phyloP scores from a whole-genome alignment of 75 land plant genomes.

The Picea sitchensis region DNA sequence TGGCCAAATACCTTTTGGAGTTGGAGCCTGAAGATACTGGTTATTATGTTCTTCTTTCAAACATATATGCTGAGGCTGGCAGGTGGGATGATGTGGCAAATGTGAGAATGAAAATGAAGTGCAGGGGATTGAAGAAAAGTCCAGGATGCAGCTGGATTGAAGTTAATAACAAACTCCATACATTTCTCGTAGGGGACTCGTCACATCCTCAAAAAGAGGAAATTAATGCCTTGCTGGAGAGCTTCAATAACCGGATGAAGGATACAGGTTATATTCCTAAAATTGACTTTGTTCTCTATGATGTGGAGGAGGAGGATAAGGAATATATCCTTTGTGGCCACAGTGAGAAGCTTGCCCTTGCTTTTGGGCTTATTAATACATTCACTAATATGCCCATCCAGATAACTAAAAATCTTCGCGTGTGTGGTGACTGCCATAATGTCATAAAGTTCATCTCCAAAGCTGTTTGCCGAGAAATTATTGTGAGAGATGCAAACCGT shows the following conservation, averaged over 20 bases:
- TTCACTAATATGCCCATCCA: not conserved
- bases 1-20: constrained; percentile 5
- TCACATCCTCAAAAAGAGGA: not conserved
- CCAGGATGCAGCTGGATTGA: constrained; percentile 19
- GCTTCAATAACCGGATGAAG: not conserved
- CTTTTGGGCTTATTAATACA: constrained; percentile 8
- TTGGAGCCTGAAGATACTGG: constrained; percentile 14
- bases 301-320: constrained; percentile 9
- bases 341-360: not conserved
- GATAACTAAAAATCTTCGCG: constrained; percentile 1
- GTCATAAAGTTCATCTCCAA: constrained; percentile 9
- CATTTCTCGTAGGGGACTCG: constrained; percentile 6
- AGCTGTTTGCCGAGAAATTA: not conserved
- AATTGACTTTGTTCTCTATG: not conserved
- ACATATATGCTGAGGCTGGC: constrained; percentile 25
- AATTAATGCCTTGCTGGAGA: not conserved
- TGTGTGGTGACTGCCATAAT: constrained; percentile 12
- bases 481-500: constrained; percentile 1
- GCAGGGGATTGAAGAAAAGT: constrained; percentile 6
- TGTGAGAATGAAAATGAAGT: not conserved
- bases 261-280: not conserved
- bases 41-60: constrained; percentile 15
- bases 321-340: constrained; percentile 11
- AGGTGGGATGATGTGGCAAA: constrained; percentile 13
- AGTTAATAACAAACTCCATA: constrained; percentile 7